A percentile compares a stretch with the other conserved stretches of the same genome.
These are phyloP conservation scores for Setaria viridis DNA, from an alignment of 202 grass and related monocot genomes.

Conservation along the genomic window DNA sequence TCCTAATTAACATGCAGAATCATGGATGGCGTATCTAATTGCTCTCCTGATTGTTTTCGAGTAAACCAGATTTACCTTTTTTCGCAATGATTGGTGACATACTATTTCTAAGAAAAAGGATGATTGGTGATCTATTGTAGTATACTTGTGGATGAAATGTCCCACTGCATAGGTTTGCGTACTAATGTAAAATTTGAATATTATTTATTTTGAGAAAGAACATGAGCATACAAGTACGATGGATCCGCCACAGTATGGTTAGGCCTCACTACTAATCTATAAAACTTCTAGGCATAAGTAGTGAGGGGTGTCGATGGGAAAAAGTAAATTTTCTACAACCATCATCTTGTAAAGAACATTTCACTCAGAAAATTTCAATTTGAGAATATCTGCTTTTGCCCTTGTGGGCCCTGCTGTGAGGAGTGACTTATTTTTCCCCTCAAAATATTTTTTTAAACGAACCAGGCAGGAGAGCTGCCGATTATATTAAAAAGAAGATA, in stretches of 20 bases:
- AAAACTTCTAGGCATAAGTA: not conserved
- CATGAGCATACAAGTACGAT: not conserved
- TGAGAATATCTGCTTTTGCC: not conserved
- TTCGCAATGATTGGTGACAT: constrained; percentile 8
- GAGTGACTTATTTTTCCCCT: not conserved
- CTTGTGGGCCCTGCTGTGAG: not conserved
- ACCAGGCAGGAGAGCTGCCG: too few relatives aligned
- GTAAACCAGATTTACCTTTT: constrained; percentile 2
- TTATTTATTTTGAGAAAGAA: constrained; percentile 19
- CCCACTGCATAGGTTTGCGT: not conserved
- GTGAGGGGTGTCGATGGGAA: not conserved
- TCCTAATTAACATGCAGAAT: constrained; percentile 41
- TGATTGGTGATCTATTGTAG: constrained; percentile 9
- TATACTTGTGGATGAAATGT: not conserved
- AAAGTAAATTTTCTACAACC: not conserved
- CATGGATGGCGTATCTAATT: constrained; percentile 44
- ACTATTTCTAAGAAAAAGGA: not conserved
- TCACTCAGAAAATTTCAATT: not conserved
- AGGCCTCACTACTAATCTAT: not conserved
- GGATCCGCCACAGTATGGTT: not conserved
- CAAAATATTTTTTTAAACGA: too few relatives aligned
- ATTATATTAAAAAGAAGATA: too few relatives aligned
- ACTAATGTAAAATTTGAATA: not conserved
- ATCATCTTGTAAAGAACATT: not conserved
- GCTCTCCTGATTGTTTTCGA: constrained; percentile 4